phyloP scores from a whole-genome alignment of 2,329 filamentous ascomycete species.

The Periconia sp. region DNA sequence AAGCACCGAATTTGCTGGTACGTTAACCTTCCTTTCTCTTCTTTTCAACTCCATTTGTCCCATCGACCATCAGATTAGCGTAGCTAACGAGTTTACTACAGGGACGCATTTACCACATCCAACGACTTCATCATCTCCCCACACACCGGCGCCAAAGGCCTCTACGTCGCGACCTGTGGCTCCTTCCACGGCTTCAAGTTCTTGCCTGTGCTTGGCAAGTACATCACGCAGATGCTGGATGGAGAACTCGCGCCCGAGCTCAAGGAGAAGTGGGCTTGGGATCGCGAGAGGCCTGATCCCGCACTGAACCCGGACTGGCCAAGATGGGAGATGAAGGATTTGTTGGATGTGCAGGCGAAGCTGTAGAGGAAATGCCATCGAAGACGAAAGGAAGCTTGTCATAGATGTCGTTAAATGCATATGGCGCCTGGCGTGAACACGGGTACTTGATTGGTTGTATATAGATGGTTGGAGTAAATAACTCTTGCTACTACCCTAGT shows the following conservation, averaged over 20 bases:
- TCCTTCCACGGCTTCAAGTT: conserved; percentile 69
- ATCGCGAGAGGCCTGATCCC: conserved; percentile 62
- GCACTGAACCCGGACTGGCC: conserved; percentile 62
- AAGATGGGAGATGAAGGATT: conserved; percentile 62
- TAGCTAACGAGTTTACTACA: conserved; percentile 45
- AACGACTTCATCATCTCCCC: conserved; percentile 62
- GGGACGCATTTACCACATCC: conserved; percentile 68
- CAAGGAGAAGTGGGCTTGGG: conserved; percentile 67
- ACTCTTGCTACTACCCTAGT: too few relatives aligned
- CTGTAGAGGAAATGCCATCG: too few relatives aligned
- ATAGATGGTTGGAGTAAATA: too few relatives aligned
- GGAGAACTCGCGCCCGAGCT: conserved; percentile 53
- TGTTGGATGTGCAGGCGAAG: conserved; percentile 48
- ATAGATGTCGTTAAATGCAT: too few relatives aligned
- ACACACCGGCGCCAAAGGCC: conserved; percentile 52
- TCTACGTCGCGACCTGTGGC: conserved; percentile 66
- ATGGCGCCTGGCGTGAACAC: too few relatives aligned
- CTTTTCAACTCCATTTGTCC: neutral
- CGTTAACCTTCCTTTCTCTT: conserved; percentile 10
- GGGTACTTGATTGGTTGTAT: too few relatives aligned
- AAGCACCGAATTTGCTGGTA: conserved; percentile 73
- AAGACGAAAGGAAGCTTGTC: too few relatives aligned
- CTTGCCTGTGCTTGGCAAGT: conserved; percentile 62
- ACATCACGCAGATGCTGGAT: conserved; percentile 59
- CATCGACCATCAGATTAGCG: neutral